A percentile compares a stretch with the other conserved stretches of the same genome.
Conservation (phyloP, 2,329 filamentous ascomycete genomes). For the Curvularia eragrostidis region DNA sequence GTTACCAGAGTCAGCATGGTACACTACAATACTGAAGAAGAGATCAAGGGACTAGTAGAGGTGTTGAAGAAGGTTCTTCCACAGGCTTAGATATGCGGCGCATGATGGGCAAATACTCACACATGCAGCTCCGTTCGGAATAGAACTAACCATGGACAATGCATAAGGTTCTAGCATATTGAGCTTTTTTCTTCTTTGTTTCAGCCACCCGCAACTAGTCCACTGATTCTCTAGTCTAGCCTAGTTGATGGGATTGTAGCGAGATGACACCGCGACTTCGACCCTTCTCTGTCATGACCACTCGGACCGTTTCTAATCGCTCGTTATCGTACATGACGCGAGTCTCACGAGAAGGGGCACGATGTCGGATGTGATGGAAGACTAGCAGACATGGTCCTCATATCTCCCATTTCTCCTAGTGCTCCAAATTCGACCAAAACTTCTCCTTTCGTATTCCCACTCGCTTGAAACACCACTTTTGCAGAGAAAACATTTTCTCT, state of each 20-base stretch:
- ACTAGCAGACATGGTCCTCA: background rate
- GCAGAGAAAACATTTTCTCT: background rate
- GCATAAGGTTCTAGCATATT: background rate
- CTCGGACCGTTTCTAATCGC: background rate
- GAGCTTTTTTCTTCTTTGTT: background rate
- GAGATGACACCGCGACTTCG: background rate
- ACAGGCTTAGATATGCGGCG: background rate
- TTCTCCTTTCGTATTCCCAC: background rate
- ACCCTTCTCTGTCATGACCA: background rate
- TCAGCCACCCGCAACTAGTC: no score
- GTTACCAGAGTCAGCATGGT: slow-evolving; percentile 74
- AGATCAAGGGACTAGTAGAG: slow-evolving; percentile 61
- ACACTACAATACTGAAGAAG: slow-evolving; percentile 74
- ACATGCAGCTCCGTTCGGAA: background rate
- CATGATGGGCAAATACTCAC: no score
- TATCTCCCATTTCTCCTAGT: background rate
- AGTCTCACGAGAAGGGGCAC: no score
- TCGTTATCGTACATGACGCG: background rate
- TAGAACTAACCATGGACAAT: background rate
- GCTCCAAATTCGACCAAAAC: background rate
- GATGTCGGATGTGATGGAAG: background rate
- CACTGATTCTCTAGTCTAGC: background rate
- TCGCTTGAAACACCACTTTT: background rate
- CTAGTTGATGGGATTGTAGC: background rate
- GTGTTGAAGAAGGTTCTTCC: slow-evolving; percentile 60